phyloP scores from a whole-genome alignment of 78 protist species.

The Creolimax fragrantissima region DNA sequence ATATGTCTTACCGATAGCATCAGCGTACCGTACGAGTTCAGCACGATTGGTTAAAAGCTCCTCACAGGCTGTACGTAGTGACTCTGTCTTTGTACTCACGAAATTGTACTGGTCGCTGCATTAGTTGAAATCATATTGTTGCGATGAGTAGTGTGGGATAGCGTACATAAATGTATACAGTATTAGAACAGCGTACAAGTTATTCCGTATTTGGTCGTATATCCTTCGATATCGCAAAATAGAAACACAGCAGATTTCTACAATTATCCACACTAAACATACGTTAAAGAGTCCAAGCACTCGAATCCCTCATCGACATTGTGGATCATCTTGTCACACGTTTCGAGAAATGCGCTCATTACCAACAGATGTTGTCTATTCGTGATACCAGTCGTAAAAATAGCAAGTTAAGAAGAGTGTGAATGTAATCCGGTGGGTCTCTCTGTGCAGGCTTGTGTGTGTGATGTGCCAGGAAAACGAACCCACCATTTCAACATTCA shows the following conservation, averaged over 20 bases:
- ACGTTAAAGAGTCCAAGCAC: background rate
- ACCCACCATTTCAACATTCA: no score
- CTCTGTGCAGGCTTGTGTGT: background rate
- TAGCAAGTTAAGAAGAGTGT: background rate
- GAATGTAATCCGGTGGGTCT: background rate
- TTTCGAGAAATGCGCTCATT: background rate
- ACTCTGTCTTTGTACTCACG: background rate
- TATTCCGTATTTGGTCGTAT: background rate
- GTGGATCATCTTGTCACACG: background rate
- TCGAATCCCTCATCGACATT: background rate
- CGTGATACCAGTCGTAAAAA: no score
- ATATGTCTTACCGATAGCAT: background rate
- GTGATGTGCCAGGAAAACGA: no score
- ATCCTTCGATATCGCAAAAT: background rate
- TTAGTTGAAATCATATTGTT: background rate
- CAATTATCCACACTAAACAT: background rate
- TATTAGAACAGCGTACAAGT: no score
- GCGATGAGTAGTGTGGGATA: no score
- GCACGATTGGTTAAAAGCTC: background rate
- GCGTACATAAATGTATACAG: no score
- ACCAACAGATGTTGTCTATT: background rate
- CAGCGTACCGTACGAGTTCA: background rate
- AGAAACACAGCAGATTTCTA: background rate
- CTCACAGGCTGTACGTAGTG: background rate
- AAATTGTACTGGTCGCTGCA: background rate